Conservation (phyloP, 129 eudicot species). For the carrot (Daucus carota) region DNA sequence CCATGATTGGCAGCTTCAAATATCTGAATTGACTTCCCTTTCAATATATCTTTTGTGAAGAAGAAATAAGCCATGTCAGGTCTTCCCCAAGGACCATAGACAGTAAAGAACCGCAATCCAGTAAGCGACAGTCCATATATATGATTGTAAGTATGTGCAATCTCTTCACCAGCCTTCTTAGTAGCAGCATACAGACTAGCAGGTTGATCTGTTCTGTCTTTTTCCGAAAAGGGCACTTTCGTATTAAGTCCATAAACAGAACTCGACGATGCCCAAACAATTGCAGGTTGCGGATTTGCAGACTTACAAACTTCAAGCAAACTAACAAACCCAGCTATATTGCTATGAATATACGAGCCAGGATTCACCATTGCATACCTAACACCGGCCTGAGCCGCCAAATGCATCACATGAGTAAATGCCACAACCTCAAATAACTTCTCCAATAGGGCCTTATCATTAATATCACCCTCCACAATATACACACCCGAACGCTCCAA, state of each 20-base stretch:
- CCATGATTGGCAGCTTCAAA: slow-evolving; percentile 32
- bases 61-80: slow-evolving; percentile 47
- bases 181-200: slow-evolving; percentile 46
- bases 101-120: slow-evolving; percentile 39
- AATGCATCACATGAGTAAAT: slow-evolving; percentile 28
- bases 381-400: slow-evolving; percentile 53
- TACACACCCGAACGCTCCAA: slow-evolving; percentile 18
- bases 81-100: slow-evolving; percentile 47
- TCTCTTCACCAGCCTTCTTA: slow-evolving; percentile 42
- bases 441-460: slow-evolving; percentile 16
- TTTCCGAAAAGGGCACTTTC: slow-evolving; percentile 42
- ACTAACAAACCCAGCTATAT: slow-evolving; percentile 35
- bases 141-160: slow-evolving; percentile 41
- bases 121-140: slow-evolving; percentile 42
- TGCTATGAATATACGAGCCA: slow-evolving; percentile 30
- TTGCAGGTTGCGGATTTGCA: slow-evolving; percentile 45
- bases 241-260: slow-evolving; percentile 44
- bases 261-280: slow-evolving; percentile 49
- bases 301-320: slow-evolving; percentile 32
- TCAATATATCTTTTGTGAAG: slow-evolving; percentile 37
- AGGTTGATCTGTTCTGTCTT: slow-evolving; percentile 46
- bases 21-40: slow-evolving; percentile 30
- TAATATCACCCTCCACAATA: slow-evolving; percentile 22
- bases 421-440: slow-evolving; percentile 21
- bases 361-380: slow-evolving; percentile 46